Conservation (phyloP, 805 yeast species). For the Cyberlindnera sargentensis region DNA sequence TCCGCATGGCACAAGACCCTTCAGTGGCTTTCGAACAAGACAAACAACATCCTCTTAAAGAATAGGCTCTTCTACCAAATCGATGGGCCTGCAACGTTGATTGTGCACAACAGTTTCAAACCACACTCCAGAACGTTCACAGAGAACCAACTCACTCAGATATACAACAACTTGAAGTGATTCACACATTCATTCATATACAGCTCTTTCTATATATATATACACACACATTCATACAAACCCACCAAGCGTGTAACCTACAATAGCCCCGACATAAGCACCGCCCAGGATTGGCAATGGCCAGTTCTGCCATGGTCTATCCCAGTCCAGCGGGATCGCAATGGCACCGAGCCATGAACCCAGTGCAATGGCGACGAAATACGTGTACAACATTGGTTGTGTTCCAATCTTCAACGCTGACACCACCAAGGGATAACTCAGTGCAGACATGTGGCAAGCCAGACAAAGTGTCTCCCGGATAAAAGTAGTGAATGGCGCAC, state of each 20-base stretch:
- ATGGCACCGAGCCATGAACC: slow-evolving; percentile 93
- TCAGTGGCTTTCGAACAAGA: slow-evolving; percentile 10
- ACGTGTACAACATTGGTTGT: slow-evolving; percentile 23
- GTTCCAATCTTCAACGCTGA: slow-evolving; percentile 44
- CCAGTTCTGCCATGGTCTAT: slow-evolving; percentile 94
- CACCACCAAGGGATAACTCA: slow-evolving; percentile 60
- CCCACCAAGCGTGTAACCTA: slow-evolving; percentile 45
- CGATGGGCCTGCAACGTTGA: slow-evolving; percentile 26
- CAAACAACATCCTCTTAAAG: slow-evolving; percentile 11
- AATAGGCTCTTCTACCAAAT: slow-evolving; percentile 20
- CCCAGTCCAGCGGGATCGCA: slow-evolving; percentile 97
- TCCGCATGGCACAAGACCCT: slow-evolving; percentile 4
- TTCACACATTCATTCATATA: too few species aligned
- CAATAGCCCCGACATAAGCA: slow-evolving; percentile 61
- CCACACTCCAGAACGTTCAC: slow-evolving; percentile 6
- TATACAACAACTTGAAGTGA: slow-evolving; percentile 10
- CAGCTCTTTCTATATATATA: neutral
- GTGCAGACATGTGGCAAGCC: slow-evolving; percentile 52
- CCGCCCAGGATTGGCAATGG: slow-evolving; percentile 85
- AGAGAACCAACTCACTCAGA: slow-evolving; percentile 8
- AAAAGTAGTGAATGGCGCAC: slow-evolving; percentile 66
- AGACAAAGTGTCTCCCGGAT: slow-evolving; percentile 50
- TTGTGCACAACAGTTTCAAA: slow-evolving; percentile 17
- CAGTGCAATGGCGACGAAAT: slow-evolving; percentile 29
- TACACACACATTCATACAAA: slow-evolving; percentile 16